Evolutionary conservation across 345 rosid genomes (phyloP).

Genomic region (Dipteronia sinensis): DNA sequence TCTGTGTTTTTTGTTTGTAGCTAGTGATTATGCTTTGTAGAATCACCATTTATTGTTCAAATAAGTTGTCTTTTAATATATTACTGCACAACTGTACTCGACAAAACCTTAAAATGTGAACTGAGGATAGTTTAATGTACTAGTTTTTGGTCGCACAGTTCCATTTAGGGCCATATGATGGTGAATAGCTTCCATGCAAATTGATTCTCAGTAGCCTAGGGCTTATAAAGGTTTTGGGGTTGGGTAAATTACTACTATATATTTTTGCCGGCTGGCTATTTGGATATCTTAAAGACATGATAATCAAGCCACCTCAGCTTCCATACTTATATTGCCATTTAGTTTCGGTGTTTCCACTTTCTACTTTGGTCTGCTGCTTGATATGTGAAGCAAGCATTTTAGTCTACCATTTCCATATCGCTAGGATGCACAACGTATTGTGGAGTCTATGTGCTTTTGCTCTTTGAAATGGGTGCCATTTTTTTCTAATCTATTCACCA

Average conservation of each 20-base stretch:
- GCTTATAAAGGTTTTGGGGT: too few species aligned
- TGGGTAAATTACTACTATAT: too few species aligned
- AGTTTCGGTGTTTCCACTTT: not conserved
- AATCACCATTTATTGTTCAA: not conserved
- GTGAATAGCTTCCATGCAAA: too few species aligned
- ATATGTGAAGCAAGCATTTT: not conserved
- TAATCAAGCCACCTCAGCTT: not conserved
- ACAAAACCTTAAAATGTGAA: not conserved
- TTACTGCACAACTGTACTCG: not conserved
- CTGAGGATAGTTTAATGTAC: too few species aligned
- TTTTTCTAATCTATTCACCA: not conserved
- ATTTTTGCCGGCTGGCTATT: not conserved
- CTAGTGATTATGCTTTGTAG: not conserved
- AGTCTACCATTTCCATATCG: not conserved
- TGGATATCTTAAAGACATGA: not conserved
- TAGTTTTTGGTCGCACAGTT: too few species aligned
- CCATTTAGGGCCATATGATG: too few species aligned
- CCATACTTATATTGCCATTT: not conserved
- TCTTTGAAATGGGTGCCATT: not conserved
- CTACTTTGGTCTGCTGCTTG: not conserved
- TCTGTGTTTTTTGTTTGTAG: not conserved
- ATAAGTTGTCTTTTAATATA: not conserved
- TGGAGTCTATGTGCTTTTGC: not conserved
- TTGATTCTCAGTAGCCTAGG: too few species aligned
- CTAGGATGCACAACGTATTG: not conserved